These are phyloP conservation scores for Entonaema liquescens DNA, from an alignment of 495 filamentous ascomycete genomes.

Conservation along the genomic window DNA sequence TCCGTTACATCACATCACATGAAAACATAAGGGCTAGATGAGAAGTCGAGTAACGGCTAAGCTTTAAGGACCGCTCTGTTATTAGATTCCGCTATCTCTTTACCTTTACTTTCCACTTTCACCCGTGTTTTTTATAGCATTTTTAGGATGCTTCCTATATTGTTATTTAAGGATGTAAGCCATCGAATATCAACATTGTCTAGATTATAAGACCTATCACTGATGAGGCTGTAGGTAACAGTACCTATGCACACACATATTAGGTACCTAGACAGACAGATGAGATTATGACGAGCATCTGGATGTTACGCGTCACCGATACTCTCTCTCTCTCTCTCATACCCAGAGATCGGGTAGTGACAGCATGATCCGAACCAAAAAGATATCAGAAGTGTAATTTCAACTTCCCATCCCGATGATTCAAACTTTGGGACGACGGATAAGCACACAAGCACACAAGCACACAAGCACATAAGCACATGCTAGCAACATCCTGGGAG, in stretches of 20 bases:
- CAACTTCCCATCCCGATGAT: background rate
- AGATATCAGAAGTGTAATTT: background rate
- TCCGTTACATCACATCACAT: constrained; percentile 37
- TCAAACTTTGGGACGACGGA: background rate
- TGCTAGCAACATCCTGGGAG: background rate
- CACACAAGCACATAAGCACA: background rate
- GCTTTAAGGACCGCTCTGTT: too few relatives aligned
- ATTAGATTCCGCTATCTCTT: too few relatives aligned
- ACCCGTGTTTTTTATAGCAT: too few relatives aligned
- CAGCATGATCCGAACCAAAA: background rate
- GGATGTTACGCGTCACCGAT: background rate
- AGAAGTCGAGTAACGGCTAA: too few relatives aligned
- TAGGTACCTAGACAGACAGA: too few relatives aligned
- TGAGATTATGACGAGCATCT: background rate
- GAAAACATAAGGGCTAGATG: constrained; percentile 1
- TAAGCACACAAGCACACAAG: background rate
- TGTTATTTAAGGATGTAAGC: too few relatives aligned
- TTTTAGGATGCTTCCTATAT: too few relatives aligned
- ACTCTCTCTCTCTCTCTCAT: background rate
- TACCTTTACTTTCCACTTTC: too few relatives aligned
- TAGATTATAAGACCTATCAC: background rate
- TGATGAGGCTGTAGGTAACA: background rate
- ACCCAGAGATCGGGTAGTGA: background rate
- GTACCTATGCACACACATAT: too few relatives aligned
- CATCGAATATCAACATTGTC: background rate